phyloP scores from a whole-genome alignment of 805 yeast species.

The Schizosaccharomyces osmophilus region DNA sequence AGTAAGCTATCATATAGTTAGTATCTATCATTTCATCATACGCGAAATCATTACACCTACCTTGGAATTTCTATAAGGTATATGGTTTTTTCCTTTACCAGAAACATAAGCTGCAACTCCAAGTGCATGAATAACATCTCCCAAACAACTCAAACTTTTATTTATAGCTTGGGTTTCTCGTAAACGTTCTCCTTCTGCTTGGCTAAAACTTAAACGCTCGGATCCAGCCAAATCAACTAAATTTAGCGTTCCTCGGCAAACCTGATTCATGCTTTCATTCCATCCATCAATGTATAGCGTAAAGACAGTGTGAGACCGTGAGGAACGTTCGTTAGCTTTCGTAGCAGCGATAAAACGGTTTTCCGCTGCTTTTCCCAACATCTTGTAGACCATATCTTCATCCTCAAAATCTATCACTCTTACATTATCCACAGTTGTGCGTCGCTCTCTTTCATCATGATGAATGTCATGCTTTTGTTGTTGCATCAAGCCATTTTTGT shows the following conservation, averaged over 20 bases:
- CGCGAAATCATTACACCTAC: constrained; percentile 2
- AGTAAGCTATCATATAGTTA: constrained; percentile 22
- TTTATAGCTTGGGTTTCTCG: constrained; percentile 77
- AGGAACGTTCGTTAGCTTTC: constrained; percentile 54
- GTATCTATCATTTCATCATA: neutral
- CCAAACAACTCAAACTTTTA: constrained; percentile 67
- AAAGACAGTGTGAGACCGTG: constrained; percentile 76
- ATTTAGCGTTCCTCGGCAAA: constrained; percentile 40
- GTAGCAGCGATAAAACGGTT: constrained; percentile 66
- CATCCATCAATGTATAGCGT: constrained; percentile 36
- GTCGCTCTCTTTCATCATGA: constrained; percentile 36
- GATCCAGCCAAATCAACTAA: constrained; percentile 86
- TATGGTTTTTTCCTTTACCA: constrained; percentile 17
- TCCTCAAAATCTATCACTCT: constrained; percentile 24
- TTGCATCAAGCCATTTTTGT: constrained; percentile 8
- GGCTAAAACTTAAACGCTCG: constrained; percentile 54
- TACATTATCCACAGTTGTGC: constrained; percentile 38
- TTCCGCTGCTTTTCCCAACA: constrained; percentile 30
- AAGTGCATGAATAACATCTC: constrained; percentile 65
- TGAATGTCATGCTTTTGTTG: constrained; percentile 37
- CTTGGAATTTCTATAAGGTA: constrained; percentile 48
- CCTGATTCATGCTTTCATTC: constrained; percentile 25
- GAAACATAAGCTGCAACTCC: constrained; percentile 17
- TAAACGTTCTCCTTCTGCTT: constrained; percentile 54
- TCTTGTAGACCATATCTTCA: constrained; percentile 23